These are phyloP conservation scores for Astrothelium macrocarpum DNA, from an alignment of 495 filamentous ascomycete genomes.

Conservation along the genomic window DNA sequence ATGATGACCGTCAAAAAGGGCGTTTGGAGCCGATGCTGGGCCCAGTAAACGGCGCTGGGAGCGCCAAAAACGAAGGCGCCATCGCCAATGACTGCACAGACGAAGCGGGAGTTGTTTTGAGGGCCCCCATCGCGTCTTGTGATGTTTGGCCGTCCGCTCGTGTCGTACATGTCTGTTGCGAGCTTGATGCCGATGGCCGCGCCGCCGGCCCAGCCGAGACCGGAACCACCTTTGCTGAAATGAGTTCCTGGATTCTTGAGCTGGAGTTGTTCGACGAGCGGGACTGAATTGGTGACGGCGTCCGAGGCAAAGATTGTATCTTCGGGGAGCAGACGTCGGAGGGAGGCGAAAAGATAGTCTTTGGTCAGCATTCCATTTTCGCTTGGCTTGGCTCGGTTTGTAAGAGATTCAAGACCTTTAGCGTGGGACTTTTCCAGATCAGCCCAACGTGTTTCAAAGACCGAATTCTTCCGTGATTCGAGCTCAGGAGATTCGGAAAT, in stretches of 20 bases:
- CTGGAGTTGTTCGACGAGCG: slow-evolving; percentile 31
- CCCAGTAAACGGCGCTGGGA: slow-evolving; percentile 29
- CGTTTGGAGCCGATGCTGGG: slow-evolving; percentile 28
- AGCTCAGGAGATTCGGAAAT: slow-evolving; percentile 12
- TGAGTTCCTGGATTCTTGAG: slow-evolving; percentile 24
- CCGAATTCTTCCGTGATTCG: background rate
- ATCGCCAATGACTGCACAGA: slow-evolving; percentile 29
- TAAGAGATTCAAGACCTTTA: slow-evolving; percentile 13
- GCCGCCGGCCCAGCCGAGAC: slow-evolving; percentile 35
- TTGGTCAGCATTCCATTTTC: slow-evolving; percentile 15
- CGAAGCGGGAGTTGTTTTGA: slow-evolving; percentile 7
- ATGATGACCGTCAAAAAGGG: slow-evolving; percentile 33
- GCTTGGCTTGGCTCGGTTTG: slow-evolving; percentile 14
- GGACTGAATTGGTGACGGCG: slow-evolving; percentile 27
- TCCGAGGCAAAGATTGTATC: slow-evolving; percentile 41
- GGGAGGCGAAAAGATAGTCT: slow-evolving; percentile 11
- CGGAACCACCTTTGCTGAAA: slow-evolving; percentile 34
- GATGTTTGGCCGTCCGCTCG: slow-evolving; percentile 12
- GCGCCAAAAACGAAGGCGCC: slow-evolving; percentile 35
- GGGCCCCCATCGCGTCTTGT: slow-evolving; percentile 9
- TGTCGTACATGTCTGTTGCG: slow-evolving; percentile 15
- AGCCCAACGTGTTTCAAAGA: slow-evolving; percentile 6
- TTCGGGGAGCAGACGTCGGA: slow-evolving; percentile 16
- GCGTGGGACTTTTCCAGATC: slow-evolving; percentile 8
- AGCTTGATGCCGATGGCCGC: slow-evolving; percentile 33